Base-by-base conservation (phyloP, 1,139 yeast species). In the Debaryomyces robertsiae region DNA sequence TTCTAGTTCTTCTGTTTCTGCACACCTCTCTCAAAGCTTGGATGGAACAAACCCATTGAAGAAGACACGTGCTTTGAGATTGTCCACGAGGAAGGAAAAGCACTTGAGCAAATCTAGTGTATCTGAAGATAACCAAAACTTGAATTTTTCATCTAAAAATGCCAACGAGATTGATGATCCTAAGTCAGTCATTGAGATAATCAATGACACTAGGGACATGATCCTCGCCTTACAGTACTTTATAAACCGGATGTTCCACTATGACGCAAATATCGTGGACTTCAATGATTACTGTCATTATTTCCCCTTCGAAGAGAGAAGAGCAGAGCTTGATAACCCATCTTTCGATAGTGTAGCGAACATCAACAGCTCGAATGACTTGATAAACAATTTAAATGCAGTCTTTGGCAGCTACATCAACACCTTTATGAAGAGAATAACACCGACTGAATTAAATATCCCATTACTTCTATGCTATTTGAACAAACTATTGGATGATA, bases 191-290 rank as follows among this genome's bases (percentile, higher is more conserved):
- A 61, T 81, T 9, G 69, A 58, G 16, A 44, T 70, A 16, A 59
- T 69, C 11, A 62, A 62, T 30, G 75, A 68, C 42, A 57, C 71
- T 4, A 61, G 54, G 31, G 67, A 63, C 9, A 50, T 71, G 28
- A 64, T 73, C 18, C 42, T 57, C 17, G 55, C 76, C 9, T 80
- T 87, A 37, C 95, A 87, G 50, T 81, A 77, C 50, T 82, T 88
- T 45, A 57, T 84, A 13, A 79, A 79, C 9, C 66, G 64, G 13
- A 73, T 89, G 43, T 89, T 90, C 65, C 94, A 87, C 48, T 65
- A 82, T 39, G 77, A 82, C 14, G 71, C 81, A 2, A 73, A 73
- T 35, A 65, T 69, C 1, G 48, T 65, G 3, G 70, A 69, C 25
- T 84, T 79, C 48, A 63, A 70, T 6, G 79, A 74, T 7, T 81